Percentiles rank a stretch among this genome's conserved stretches.
Conservation (phyloP, 208 protist species). For the Acanthamoeba triangularis region DNA sequence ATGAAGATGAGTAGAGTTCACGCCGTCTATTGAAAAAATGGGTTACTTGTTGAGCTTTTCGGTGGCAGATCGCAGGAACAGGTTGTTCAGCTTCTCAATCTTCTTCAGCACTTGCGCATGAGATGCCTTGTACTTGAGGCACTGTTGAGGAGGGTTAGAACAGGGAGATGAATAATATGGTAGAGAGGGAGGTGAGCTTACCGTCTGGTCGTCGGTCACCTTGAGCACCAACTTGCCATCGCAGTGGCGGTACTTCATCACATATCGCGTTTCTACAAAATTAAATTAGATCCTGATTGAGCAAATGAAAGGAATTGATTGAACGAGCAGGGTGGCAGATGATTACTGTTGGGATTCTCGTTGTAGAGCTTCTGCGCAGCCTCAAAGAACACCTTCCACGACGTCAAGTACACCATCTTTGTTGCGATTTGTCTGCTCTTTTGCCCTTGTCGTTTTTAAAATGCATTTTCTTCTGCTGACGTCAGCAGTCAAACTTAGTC, state of each 20-base stretch:
- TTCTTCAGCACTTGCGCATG: conserved; percentile 69
- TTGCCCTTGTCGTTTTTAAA: too few relatives aligned
- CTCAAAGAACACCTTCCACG: conserved; percentile 72
- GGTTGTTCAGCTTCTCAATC: conserved; percentile 77
- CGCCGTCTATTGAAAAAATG: neutral
- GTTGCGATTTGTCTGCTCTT: too few relatives aligned
- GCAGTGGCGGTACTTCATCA: conserved; percentile 78
- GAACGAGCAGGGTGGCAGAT: too few relatives aligned
- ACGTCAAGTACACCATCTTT: conserved; percentile 72
- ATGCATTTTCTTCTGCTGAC: too few relatives aligned
- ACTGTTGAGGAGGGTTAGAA: neutral
- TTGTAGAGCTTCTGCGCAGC: conserved; percentile 71
- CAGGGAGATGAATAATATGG: neutral
- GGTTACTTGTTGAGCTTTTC: conserved; percentile 64
- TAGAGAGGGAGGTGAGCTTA: neutral
- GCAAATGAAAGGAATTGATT: neutral
- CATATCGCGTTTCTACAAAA: conserved; percentile 76
- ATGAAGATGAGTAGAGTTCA: neutral
- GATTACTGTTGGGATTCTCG: conserved; percentile 40
- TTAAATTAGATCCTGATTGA: neutral
- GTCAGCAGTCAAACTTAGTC: too few relatives aligned
- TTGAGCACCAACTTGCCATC: conserved; percentile 80
- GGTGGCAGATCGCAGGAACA: conserved; percentile 61
- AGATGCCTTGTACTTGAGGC: conserved; percentile 73
- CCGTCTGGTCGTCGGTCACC: conserved; percentile 78